Conservation (phyloP, 2,329 filamentous ascomycete genomes). For the Cercospora brassicicola region DNA sequence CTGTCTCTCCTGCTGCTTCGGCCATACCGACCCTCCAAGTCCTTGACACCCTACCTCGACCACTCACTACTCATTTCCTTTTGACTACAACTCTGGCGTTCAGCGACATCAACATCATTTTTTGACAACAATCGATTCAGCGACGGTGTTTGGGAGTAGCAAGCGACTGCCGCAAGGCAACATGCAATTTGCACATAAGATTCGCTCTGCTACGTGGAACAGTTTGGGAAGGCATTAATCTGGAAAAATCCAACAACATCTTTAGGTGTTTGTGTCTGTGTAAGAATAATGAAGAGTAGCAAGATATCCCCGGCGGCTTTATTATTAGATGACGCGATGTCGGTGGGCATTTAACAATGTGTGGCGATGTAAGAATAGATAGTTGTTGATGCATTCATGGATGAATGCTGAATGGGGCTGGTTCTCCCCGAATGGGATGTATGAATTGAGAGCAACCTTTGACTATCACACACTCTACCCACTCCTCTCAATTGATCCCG, state of each 20-base stretch:
- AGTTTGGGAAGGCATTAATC: background rate
- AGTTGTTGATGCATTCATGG: background rate
- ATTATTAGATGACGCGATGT: background rate
- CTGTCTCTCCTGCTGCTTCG: constrained; percentile 5
- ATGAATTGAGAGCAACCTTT: background rate
- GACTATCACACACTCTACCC: background rate
- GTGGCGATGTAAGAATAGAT: background rate
- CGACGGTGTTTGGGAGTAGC: background rate
- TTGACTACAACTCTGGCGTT: background rate
- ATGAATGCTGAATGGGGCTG: background rate
- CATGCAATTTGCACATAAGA: background rate
- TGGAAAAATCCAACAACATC: background rate
- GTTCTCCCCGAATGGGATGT: background rate
- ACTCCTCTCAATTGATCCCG: background rate
- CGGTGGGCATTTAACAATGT: background rate
- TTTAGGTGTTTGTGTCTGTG: background rate
- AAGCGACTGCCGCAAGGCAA: background rate
- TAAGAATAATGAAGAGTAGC: background rate
- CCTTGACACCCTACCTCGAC: background rate
- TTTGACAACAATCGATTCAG: background rate
- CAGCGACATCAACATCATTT: background rate
- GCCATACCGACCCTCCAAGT: background rate
- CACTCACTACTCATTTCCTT: background rate
- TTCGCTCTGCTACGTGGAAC: background rate
- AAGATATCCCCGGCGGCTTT: background rate